A percentile compares a stretch with the other conserved stretches of the same genome.
These are phyloP conservation scores for Aspergillus amoenus DNA, from an alignment of 2,329 filamentous ascomycete species.

Conservation along the genomic window DNA sequence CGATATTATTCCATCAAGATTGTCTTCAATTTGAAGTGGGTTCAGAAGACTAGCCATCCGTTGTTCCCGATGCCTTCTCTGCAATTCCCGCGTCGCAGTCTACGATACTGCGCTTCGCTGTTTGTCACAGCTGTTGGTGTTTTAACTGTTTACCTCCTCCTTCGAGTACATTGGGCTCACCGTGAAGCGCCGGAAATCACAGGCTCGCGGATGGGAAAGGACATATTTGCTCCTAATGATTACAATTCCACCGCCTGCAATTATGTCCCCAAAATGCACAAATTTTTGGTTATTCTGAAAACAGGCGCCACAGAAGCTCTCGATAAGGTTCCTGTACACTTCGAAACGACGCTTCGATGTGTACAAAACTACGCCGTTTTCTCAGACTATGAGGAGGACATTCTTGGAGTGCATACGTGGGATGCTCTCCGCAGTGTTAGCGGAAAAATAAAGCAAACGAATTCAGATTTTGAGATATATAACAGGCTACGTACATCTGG, in stretches of 20 bases:
- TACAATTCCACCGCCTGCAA: neutral
- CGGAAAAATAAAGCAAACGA: slow-evolving; percentile 16
- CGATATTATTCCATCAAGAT: neutral
- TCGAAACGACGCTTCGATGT: slow-evolving; percentile 29
- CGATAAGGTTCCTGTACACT: slow-evolving; percentile 27
- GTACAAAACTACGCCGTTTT: slow-evolving; percentile 29
- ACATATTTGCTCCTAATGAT: neutral
- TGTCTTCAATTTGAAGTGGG: neutral
- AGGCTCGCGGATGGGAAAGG: neutral
- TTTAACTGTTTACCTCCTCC: neutral
- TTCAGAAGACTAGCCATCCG: neutral
- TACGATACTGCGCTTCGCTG: neutral
- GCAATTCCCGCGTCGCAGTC: neutral
- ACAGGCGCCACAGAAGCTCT: slow-evolving; percentile 30
- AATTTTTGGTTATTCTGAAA: slow-evolving; percentile 28
- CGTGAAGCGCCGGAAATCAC: neutral
- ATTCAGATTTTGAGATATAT: slow-evolving; percentile 25
- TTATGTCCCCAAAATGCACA: slow-evolving; percentile 16
- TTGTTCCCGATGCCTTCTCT: neutral
- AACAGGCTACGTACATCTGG: slow-evolving; percentile 43
- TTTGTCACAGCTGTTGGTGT: neutral
- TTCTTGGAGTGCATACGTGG: slow-evolving; percentile 24
- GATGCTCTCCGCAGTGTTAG: slow-evolving; percentile 28
- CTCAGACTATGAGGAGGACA: slow-evolving; percentile 30
- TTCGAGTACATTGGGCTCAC: neutral